Evolutionary conservation across 768 basidiomycete species (phyloP), one percentile per base, ranked within the genome.

Genomic region (Mycena vulgaris): DNA sequence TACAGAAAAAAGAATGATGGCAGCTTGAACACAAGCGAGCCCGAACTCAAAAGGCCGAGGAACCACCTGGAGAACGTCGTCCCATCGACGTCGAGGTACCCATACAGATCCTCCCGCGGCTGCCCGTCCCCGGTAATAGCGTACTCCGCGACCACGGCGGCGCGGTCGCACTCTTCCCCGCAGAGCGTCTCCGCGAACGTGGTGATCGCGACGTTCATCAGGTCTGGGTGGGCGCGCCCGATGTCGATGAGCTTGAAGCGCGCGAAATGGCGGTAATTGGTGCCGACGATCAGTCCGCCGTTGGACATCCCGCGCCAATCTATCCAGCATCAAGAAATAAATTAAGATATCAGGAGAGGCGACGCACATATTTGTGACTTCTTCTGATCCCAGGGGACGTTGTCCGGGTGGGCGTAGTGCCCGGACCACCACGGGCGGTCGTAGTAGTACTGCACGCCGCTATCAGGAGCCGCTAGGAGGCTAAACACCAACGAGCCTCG

Each of bases 291-390:
- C 23, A 35, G 21, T 5, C 61, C 61, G 33, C 64, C 55, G 28
- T 45, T 55, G 27, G 58, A 45, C 59, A 37, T 68, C 7, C 66
- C 66, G 31, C 66, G 66, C 66, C 66, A 68, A 17, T 68, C 66
- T 67, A 23, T n/a, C n/a, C n/a, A n/a, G n/a, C n/a, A n/a, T n/a
- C n/a, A n/a, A n/a, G n/a, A n/a, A n/a, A n/a, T n/a, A n/a, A n/a
- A 5, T 31, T 35, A 28, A 33, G 23, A 19, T 52, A 23, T 10
- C n/a, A 40, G 8, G 49, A 14, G 8, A 23, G 3, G 33, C 21
- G 33, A 49, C 65, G 21, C 9, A 35, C 67, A 68, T 13, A 63
- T 14, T 13, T 57, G 40, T 1, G 40, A 3, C 16, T 39, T 47
- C 27, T 68, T 68, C 31, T 57, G 19, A 2, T 48, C 45, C 67